Evolutionary conservation across 129 eudicot species (phyloP).

Genomic region (Cynara cardunculus): DNA sequence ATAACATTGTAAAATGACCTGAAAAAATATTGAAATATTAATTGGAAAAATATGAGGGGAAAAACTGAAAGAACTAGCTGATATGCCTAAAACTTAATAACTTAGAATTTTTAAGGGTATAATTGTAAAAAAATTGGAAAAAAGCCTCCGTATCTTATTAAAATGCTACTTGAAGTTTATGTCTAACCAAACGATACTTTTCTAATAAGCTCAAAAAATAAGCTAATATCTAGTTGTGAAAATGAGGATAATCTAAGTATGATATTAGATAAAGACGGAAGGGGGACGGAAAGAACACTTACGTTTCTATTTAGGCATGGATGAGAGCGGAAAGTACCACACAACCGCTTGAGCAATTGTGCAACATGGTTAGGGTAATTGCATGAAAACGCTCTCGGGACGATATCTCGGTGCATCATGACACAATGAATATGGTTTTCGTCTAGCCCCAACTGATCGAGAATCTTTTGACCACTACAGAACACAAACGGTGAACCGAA

Average conservation of each 20-base stretch:
- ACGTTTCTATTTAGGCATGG: slow-evolving; percentile 82
- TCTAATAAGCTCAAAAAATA: background rate
- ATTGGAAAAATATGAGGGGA: background rate
- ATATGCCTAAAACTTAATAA: no score
- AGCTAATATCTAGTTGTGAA: background rate
- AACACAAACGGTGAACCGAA: slow-evolving; percentile 81
- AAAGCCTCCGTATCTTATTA: background rate
- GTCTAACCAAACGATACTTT: background rate
- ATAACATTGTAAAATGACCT: background rate
- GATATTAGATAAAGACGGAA: background rate
- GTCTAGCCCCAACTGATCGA: slow-evolving; percentile 61
- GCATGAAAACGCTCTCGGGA: slow-evolving; percentile 92
- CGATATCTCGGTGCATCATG: slow-evolving; percentile 88
- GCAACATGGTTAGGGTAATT: slow-evolving; percentile 64
- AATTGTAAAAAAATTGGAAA: background rate
- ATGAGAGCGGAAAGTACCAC: slow-evolving; percentile 61
- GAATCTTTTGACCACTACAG: slow-evolving; percentile 72
- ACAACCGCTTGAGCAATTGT: slow-evolving; percentile 70
- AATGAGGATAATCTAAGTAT: background rate
- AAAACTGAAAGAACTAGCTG: background rate
- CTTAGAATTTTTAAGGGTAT: background rate
- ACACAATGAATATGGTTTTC: slow-evolving; percentile 64
- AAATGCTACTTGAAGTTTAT: background rate
- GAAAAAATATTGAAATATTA: background rate
- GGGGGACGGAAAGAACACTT: slow-evolving; percentile 20